Evolutionary conservation across 768 basidiomycete genomes (phyloP), one percentile per base, ranked within the genome.

Genomic region (Tulasnella sp.): DNA sequence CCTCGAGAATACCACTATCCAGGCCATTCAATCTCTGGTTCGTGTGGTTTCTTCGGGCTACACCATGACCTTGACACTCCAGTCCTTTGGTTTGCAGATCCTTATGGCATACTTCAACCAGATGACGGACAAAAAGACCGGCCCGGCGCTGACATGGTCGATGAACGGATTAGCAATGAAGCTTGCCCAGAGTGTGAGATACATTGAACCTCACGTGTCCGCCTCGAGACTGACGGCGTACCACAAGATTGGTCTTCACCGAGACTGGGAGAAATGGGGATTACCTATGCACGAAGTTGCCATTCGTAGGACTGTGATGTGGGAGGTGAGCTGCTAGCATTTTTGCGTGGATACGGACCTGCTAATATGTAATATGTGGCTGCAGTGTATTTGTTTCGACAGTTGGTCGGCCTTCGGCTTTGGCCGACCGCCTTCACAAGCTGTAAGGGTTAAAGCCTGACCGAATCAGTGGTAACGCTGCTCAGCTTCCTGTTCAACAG

Each of bases 81-180:
- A 18, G 46, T 26, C 46, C 35, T 51, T 51, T 15, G 37, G n/a
- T n/a, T 20, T 48, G 16, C 26, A 78, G 77, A 57, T 80, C 35
- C 70, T 80, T 15, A 80, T 80, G 79, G 57, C 78, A 9, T 80
- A 79, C 48, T 80, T 75, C 57, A 80, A 80, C 61, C 79, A 80
- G 44, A 51, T 80, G 69, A 74, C 78, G 40, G 78, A 79, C 67
- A 71, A 78, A 46, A 80, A 80, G 44, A 74, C 42, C 35, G 79
- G 74, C 15, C 79, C 79, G 20, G 74, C 73, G 23, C 29, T 79
- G 29, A 72, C 75, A 32, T 80, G 79, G 79, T 79, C 39, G 15
- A 18, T 80, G 40, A 77, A 55, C 48, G 79, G 79, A 16, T 29
- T 80, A 20, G 79, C 79, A 39, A 61, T 72, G 42, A 80, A 80